Percentiles rank a stretch among this genome's conserved stretches.
phyloP scores from a whole-genome alignment of 73 alveolate genomes.

The Symbiodinium pilosum region DNA sequence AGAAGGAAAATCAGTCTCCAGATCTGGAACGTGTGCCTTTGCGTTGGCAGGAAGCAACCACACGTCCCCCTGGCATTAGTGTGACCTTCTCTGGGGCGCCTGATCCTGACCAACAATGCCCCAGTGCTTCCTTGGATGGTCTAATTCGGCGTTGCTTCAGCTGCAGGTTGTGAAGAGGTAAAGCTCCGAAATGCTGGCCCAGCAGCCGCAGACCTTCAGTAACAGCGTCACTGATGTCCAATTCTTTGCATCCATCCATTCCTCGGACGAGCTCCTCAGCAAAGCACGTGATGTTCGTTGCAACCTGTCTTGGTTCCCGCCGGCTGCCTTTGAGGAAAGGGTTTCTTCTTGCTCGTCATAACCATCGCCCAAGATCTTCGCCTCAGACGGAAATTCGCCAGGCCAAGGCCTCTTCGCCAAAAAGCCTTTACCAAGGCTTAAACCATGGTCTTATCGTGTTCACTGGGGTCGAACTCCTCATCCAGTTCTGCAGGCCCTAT shows the following conservation, averaged over 20 bases:
- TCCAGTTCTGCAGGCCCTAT: constrained; percentile 48
- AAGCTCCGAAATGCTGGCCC: constrained; percentile 1
- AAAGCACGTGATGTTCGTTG: constrained; percentile 95
- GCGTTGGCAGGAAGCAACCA: no score
- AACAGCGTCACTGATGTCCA: constrained; percentile 95
- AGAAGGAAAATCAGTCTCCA: no score
- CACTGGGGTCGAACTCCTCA: constrained; percentile 97
- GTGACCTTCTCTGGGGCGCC: no score
- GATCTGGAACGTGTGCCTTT: no score
- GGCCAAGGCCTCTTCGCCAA: neutral
- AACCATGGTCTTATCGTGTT: constrained; percentile 97
- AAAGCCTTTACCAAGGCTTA: neutral
- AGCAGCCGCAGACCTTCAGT: constrained; percentile 69
- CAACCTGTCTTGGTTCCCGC: constrained; percentile 78
- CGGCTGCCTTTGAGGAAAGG: constrained; percentile 62
- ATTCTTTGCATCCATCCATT: constrained; percentile 95
- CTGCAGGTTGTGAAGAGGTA: neutral
- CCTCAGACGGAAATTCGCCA: neutral
- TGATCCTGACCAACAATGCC: constrained; percentile 54
- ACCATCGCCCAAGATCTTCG: constrained; percentile 97
- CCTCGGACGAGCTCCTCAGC: constrained; percentile 96
- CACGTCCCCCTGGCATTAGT: no score
- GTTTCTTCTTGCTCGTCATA: constrained; percentile 97
- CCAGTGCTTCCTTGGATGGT: constrained; percentile 90
- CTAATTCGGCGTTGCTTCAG: neutral